Conservation (phyloP, 2,329 filamentous ascomycete genomes). For the Zymoseptoria tritici region DNA sequence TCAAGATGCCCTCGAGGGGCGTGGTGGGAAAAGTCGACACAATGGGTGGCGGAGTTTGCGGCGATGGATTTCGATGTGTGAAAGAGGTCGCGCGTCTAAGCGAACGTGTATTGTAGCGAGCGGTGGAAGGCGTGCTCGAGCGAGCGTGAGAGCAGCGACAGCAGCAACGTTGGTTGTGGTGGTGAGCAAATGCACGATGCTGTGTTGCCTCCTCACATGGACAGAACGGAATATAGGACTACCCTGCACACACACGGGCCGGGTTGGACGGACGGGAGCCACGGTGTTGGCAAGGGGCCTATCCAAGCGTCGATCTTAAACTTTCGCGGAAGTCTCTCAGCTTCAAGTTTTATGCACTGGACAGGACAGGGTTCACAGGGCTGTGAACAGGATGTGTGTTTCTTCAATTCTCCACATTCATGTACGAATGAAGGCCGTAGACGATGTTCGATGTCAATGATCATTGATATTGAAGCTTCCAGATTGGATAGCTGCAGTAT, state of each 20-base stretch:
- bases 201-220: not conserved
- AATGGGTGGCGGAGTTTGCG: not conserved
- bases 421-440: too few species aligned
- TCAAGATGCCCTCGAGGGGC: slow-evolving; percentile 17
- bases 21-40: slow-evolving; percentile 1
- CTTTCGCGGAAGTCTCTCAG: not conserved
- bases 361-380: too few species aligned
- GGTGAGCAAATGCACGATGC: not conserved
- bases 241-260: not conserved
- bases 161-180: not conserved
- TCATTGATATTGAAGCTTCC: too few species aligned
- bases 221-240: too few species aligned
- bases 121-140: slow-evolving; percentile 4
- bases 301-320: not conserved
- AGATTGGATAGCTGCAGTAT: not conserved
- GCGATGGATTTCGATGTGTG: not conserved
- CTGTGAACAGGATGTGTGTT: too few species aligned
- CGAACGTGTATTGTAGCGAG: slow-evolving; percentile 7
- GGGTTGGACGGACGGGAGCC: not conserved
- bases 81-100: not conserved
- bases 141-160: slow-evolving; percentile 1
- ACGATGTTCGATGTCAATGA: too few species aligned
- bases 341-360: not conserved
- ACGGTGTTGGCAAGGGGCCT: not conserved
- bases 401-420: too few species aligned